Base-by-base conservation (phyloP, 2,329 filamentous ascomycete species). In the Tolypocladium endophyticum region DNA sequence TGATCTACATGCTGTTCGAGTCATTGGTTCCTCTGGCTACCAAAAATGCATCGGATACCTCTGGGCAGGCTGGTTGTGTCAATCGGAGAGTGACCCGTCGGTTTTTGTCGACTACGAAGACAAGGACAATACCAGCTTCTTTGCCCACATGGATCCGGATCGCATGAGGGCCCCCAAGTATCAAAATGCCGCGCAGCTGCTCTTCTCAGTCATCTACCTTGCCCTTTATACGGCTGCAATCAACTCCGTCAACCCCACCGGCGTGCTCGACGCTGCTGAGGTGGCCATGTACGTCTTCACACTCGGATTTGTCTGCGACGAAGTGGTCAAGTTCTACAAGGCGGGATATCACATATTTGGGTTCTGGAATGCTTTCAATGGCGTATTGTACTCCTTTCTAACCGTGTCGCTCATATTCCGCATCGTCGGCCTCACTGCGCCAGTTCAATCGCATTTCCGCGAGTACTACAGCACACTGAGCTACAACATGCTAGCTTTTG, bases 321-420 rank as follows among this genome's bases (percentile, higher is more conserved):
- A 97, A 70, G 65, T 87, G 0, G 78, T 86, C 70, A 99, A 99
- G 73, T 84, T 97, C 66, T 96, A 90, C 84, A 99, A 99, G 72
- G 89, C 96, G 18, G 94, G 94, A 12, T 84, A 89, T 62, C 89
- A 88, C 68, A 97, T 97, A 69, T 81, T 99, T 59, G 88, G 90
- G 25, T 99, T 99, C 73, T 97, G 94, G 94, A 97, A 96, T 68
- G 89, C 89, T 30, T 96, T 99, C 79, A 99, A 99, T 73, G 82
- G 84, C 33, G 81, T 87, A 0, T 80, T 99, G 0, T 99, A 99
- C 73, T 74, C 82, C 0, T 79, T 97, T 1, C 79, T 99, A 39
- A 83, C 86, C 0, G 83, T 89, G 4, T 96, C 90, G 3, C 87
- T 99, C 63, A 76, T 89, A 50, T 77, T 92, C 43, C 88, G 94